Conservation (phyloP, 2,329 filamentous ascomycete genomes). For the Ophiocordyceps camponoti-saundersi region DNA sequence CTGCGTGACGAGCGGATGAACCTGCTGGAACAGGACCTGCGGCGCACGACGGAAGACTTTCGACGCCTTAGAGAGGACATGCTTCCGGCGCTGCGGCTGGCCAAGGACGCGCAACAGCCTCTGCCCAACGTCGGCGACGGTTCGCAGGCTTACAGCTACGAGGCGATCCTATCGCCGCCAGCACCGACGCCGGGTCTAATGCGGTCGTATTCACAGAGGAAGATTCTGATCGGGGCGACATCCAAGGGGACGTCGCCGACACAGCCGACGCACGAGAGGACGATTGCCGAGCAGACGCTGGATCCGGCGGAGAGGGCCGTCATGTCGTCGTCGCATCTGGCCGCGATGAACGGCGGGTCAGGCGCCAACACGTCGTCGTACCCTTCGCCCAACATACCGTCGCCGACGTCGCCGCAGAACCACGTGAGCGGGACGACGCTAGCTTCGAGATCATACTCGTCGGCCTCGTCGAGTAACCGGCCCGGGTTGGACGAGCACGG, state of each 20-base stretch:
- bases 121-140: slow-evolving; percentile 38
- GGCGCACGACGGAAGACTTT: slow-evolving; percentile 75
- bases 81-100: slow-evolving; percentile 73
- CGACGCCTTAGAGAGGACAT: slow-evolving; percentile 79
- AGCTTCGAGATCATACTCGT: slow-evolving; percentile 37
- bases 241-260: slow-evolving; percentile 67
- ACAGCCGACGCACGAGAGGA: slow-evolving; percentile 50
- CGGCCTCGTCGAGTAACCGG: not conserved
- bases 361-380: slow-evolving; percentile 26
- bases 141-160: slow-evolving; percentile 27
- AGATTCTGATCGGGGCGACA: slow-evolving; percentile 51
- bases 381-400: slow-evolving; percentile 50
- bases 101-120: slow-evolving; percentile 82
- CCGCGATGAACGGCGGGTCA: slow-evolving; percentile 43
- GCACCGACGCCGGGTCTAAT: slow-evolving; percentile 44
- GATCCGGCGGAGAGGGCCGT: slow-evolving; percentile 55
- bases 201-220: slow-evolving; percentile 60
- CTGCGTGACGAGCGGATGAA: slow-evolving; percentile 82
- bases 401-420: slow-evolving; percentile 49
- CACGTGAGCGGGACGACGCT: slow-evolving; percentile 37
- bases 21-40: slow-evolving; percentile 66
- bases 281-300: slow-evolving; percentile 44
- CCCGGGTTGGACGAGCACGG: not conserved
- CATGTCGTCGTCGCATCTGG: slow-evolving; percentile 50
- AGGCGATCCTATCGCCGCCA: slow-evolving; percentile 32